A percentile compares a stretch with the other conserved stretches of the same genome.
Conservation (phyloP, 148 eudicot genomes). For the Chenopodium formosanum region DNA sequence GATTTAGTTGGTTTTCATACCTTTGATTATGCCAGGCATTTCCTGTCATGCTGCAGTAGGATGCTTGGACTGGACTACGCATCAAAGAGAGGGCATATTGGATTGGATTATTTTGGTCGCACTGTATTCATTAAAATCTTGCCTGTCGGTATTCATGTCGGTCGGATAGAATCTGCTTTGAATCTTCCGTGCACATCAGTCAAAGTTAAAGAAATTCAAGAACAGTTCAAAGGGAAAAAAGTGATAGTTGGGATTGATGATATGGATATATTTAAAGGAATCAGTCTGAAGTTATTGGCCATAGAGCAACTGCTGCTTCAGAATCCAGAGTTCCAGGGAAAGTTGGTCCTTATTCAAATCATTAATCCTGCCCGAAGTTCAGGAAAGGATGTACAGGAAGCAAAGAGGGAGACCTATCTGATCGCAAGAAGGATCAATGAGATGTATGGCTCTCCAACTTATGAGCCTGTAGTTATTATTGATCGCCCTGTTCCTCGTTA, state of each 20-base stretch:
- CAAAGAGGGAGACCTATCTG: constrained; percentile 48
- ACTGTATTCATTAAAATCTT: constrained; percentile 66
- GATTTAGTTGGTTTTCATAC: constrained; percentile 77
- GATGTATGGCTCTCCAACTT: constrained; percentile 45
- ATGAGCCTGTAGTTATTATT: constrained; percentile 59
- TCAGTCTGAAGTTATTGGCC: constrained; percentile 65
- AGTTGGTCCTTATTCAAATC: constrained; percentile 62
- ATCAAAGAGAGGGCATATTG: constrained; percentile 76
- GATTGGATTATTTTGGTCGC: constrained; percentile 76
- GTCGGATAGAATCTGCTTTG: constrained; percentile 54
- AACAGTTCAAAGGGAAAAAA: constrained; percentile 51
- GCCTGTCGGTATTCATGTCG: constrained; percentile 73
- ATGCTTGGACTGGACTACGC: constrained; percentile 79
- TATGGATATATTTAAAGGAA: constrained; percentile 78
- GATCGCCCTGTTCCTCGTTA: constrained; percentile 63
- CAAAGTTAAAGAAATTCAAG: constrained; percentile 52
- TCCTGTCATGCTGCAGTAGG: constrained; percentile 75
- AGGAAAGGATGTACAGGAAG: constrained; percentile 66
- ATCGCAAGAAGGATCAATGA: constrained; percentile 55
- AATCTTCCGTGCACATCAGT: constrained; percentile 48
- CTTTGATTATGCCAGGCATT: constrained; percentile 78
- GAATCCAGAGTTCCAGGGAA: constrained; percentile 44
- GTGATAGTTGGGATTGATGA: constrained; percentile 68
- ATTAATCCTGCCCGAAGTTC: constrained; percentile 73
- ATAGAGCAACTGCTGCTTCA: constrained; percentile 60